Percentiles rank a stretch among this genome's conserved stretches.
Conservation (phyloP, 1,284 basidiomycete species). For the Tilletia indica region DNA sequence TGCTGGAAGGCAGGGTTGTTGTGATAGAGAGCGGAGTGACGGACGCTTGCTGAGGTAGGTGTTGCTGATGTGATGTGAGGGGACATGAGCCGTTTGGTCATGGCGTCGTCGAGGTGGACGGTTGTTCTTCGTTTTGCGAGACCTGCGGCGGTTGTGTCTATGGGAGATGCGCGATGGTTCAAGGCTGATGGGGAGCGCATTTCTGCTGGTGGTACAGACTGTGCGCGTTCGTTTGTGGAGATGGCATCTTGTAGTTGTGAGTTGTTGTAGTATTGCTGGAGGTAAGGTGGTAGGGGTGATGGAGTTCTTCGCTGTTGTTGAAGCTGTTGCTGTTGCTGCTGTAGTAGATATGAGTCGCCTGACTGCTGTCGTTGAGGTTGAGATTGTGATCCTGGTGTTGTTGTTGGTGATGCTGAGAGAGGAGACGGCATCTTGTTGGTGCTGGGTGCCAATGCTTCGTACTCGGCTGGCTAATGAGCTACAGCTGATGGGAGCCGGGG, state of each 20-base stretch:
- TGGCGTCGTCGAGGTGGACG: neutral
- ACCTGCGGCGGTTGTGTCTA: neutral
- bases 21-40: neutral
- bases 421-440: neutral
- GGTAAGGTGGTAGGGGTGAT: constrained; percentile 1
- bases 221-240: neutral
- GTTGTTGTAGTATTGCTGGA: neutral
- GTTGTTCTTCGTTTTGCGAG: neutral
- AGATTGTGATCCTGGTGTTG: neutral
- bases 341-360: neutral
- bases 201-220: constrained; percentile 11
- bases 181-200: neutral
- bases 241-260: neutral
- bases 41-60: constrained; percentile 2
- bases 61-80: constrained; percentile 16
- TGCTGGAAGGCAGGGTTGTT: neutral
- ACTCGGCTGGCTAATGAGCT: too few species aligned
- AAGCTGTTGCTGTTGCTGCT: neutral
- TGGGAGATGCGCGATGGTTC: neutral
- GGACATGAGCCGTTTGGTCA: neutral
- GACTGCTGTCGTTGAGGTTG: neutral
- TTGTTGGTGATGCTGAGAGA: neutral
- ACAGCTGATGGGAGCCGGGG: too few species aligned
- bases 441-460: too few species aligned
- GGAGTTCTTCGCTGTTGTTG: neutral